Evolutionary conservation across 192 early-diverging fungal species (phyloP).

Genomic region (Oehlia diaphana): DNA sequence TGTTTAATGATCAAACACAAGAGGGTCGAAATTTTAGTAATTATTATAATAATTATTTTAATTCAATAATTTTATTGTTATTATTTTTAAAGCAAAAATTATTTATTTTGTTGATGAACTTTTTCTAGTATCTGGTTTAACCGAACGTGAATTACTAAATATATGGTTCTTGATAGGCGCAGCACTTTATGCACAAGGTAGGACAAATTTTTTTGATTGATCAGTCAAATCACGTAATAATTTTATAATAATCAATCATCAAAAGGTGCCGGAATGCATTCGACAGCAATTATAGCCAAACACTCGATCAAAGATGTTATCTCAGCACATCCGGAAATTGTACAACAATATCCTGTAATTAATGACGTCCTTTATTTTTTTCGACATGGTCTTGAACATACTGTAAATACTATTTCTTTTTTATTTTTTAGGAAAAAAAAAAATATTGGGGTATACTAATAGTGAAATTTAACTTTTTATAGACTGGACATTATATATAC

Average conservation of each 20-base stretch:
- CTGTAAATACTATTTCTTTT: background rate
- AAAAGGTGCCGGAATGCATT: constrained; percentile 20
- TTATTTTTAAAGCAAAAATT: background rate
- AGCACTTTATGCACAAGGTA: constrained; percentile 26
- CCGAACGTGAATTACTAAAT: background rate
- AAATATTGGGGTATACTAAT: background rate
- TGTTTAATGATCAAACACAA: constrained; percentile 1
- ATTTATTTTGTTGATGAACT: background rate
- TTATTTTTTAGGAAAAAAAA: background rate
- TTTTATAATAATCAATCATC: too few relatives aligned
- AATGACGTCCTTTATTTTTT: background rate
- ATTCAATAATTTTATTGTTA: background rate
- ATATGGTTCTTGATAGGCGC: constrained; percentile 21
- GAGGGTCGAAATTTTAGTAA: background rate
- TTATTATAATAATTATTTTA: background rate
- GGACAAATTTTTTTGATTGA: background rate
- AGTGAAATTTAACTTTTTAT: background rate
- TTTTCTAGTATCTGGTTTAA: background rate
- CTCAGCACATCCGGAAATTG: constrained; percentile 35
- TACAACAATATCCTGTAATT: constrained; percentile 36
- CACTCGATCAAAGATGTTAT: constrained; percentile 41
- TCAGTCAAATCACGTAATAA: too few relatives aligned
- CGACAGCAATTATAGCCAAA: constrained; percentile 27
- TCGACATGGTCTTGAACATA: background rate
- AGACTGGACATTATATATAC: background rate